Conservation (phyloP, 202 grass and related monocot genomes). For the Elaeis oleifera region DNA sequence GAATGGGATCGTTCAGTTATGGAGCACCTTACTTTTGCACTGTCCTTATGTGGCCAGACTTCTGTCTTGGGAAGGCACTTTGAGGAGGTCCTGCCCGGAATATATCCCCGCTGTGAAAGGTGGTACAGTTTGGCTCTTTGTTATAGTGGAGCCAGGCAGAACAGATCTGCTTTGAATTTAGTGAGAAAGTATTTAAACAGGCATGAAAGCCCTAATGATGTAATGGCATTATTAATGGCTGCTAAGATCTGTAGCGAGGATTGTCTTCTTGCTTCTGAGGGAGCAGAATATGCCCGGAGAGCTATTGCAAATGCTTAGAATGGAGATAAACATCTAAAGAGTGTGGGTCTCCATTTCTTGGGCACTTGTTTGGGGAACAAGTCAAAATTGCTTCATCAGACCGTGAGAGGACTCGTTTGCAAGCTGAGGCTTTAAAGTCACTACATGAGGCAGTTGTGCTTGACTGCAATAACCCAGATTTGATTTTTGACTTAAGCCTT, state of each 20-base stretch:
- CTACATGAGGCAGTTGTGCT: conserved; percentile 49
- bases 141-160: conserved; percentile 50
- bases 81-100: conserved; percentile 81
- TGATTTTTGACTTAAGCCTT: conserved; percentile 67
- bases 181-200: conserved; percentile 69
- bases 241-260: conserved; percentile 80
- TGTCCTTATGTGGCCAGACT: conserved; percentile 79
- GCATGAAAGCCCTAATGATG: conserved; percentile 64
- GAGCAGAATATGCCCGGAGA: conserved; percentile 70
- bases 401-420: conserved; percentile 66
- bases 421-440: conserved; percentile 73
- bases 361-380: conserved; percentile 65
- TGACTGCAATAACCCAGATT: conserved; percentile 49
- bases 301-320: conserved; percentile 37
- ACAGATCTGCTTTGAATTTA: conserved; percentile 68
- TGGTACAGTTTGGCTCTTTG: conserved; percentile 86
- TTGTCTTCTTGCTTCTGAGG: conserved; percentile 55
- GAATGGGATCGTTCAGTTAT: conserved; percentile 84
- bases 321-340: conserved; percentile 62
- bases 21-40: conserved; percentile 82
- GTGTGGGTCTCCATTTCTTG: conserved; percentile 58
- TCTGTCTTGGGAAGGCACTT: conserved; percentile 59
- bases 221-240: conserved; percentile 67
- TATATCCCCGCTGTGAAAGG: conserved; percentile 68
- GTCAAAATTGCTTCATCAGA: conserved; percentile 72